Percentiles rank a stretch among this genome's conserved stretches.
Conservation (phyloP, 208 protist genomes). For the Wallacemonas sp. region DNA sequence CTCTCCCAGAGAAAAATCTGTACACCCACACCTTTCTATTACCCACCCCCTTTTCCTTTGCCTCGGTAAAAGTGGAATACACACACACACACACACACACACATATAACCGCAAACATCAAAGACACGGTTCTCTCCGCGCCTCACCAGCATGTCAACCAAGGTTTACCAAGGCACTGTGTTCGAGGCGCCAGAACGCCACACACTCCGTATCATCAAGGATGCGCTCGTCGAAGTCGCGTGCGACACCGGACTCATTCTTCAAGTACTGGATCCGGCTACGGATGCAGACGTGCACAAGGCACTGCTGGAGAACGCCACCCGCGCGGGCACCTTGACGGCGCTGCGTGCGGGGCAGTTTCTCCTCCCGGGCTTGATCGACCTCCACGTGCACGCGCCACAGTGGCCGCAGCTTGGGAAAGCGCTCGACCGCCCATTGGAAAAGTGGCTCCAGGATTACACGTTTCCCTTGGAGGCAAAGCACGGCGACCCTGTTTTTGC, state of each 20-base stretch:
- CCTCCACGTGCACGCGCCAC: conserved; percentile 93
- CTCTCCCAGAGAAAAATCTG: too few species aligned
- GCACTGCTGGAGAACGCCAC: conserved; percentile 26
- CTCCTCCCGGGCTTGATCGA: conserved; percentile 94
- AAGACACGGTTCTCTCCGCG: background rate
- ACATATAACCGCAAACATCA: background rate
- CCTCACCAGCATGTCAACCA: conserved; percentile 11
- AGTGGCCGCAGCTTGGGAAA: conserved; percentile 89
- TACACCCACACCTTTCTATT: too few species aligned
- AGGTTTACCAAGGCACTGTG: conserved; percentile 41
- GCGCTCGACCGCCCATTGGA: conserved; percentile 86
- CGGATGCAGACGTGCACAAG: conserved; percentile 23
- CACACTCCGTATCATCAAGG: conserved; percentile 39
- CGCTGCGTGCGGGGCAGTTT: conserved; percentile 50
- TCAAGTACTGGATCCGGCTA: conserved; percentile 43
- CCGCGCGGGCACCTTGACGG: conserved; percentile 30
- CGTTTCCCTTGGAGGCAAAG: conserved; percentile 91
- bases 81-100: too few species aligned
- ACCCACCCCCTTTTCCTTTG: too few species aligned
- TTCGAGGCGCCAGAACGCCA: conserved; percentile 56
- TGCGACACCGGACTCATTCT: conserved; percentile 43
- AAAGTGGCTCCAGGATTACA: conserved; percentile 92
- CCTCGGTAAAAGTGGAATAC: too few species aligned
- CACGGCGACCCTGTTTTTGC: conserved; percentile 83
- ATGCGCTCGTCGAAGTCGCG: conserved; percentile 52